Evolutionary conservation across 2,329 filamentous ascomycete genomes (phyloP), one percentile per base, ranked within the genome.

Genomic region (Arachnomyces sp.): DNA sequence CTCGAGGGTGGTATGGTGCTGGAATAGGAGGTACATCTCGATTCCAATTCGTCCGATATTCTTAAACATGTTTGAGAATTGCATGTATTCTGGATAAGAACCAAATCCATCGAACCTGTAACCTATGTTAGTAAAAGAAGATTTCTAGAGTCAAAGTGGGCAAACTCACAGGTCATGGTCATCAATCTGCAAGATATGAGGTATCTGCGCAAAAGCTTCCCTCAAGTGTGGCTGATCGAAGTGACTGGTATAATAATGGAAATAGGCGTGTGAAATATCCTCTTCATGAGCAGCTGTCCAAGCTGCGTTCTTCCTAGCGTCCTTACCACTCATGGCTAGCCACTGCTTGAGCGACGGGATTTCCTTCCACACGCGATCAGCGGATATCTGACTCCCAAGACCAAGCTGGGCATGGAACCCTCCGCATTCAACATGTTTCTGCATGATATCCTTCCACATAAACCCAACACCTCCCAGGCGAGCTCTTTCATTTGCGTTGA

Each of bases 401-500:
- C 90, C 92, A 6, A 98, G 72, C 57, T 98, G 92, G 5, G 86
- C 82, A 55, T 98, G 92, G 61, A 96, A 98, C 1, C 92, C 92
- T 40, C 89, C 88, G 51, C 89, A 94, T 53, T 98, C 92, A 18
- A 89, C 79, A 54, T 98, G 94, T 72, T 95, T 95, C 64, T 95
- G 88, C 57, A 98, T 73, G 18, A 98, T 89, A 54, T 98, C 92
- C 56, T 95, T 96, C 92, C 92, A 98, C 90, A 98, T 94, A 57
- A 92, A 85, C 0, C 89, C 86, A 1, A 93, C 76, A 1, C 92
- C 92, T 20, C 92, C 92, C 1, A 96, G 74, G 52, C 83, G 85
- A 25, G 81, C 78, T 32, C 90, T 77, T 52, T 98, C 92, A 45
- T 83, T 87, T 40, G 88, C 82, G 46, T 81, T 88, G 2, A 94